Percentiles rank a stretch among this genome's conserved stretches.
phyloP scores from a whole-genome alignment of 1,284 basidiomycete genomes.

The Fomitopsis betulina region DNA sequence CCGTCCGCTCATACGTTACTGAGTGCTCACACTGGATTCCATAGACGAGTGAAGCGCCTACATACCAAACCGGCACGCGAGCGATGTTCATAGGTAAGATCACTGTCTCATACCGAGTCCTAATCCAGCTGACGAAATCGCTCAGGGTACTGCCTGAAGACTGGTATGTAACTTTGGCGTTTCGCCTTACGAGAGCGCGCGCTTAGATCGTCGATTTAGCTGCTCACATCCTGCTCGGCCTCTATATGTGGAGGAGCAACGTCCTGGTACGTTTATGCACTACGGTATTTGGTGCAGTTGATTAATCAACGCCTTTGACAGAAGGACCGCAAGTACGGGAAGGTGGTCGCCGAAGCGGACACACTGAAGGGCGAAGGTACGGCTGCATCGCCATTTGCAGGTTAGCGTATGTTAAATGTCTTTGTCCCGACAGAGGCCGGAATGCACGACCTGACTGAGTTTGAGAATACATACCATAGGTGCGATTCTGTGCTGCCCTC shows the following conservation, averaged over 20 bases:
- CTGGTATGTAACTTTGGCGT: slow-evolving; percentile 3
- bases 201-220: not conserved
- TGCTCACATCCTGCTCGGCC: slow-evolving; percentile 13
- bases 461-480: slow-evolving; percentile 11
- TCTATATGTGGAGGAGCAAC: slow-evolving; percentile 19
- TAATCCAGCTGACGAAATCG: not conserved
- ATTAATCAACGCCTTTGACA: not conserved
- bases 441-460: slow-evolving; percentile 20
- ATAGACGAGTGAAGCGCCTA: slow-evolving; percentile 5
- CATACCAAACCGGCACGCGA: slow-evolving; percentile 8
- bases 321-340: slow-evolving; percentile 16
- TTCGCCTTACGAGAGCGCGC: not conserved
- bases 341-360: slow-evolving; percentile 12
- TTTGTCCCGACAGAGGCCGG: slow-evolving; percentile 13
- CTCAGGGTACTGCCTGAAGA: slow-evolving; percentile 16
- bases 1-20: not conserved
- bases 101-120: not conserved
- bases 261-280: slow-evolving; percentile 6
- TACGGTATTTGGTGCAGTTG: too few relatives aligned
- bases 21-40: not conserved
- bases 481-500: not conserved
- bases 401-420: not conserved
- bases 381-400: not conserved
- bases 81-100: slow-evolving; percentile 17
- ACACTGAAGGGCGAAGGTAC: slow-evolving; percentile 19